Evolutionary conservation across 108 stramenopile species (phyloP), one percentile per base, ranked within the genome.

Genomic region (Halocafeteria seosinensis): DNA sequence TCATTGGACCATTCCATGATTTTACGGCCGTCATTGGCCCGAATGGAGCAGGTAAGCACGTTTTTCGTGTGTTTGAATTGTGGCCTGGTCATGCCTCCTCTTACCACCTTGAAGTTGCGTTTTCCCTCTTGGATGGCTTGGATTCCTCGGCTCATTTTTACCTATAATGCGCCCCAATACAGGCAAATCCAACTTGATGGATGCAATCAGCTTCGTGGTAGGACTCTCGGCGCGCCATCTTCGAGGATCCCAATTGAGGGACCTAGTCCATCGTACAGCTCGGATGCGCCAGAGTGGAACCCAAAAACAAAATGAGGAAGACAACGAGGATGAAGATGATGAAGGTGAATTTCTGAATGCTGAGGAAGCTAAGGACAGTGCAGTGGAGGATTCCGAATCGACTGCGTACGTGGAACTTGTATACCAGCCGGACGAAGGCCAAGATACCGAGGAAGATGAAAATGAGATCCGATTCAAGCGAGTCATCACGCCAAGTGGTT

Each of bases 11-110:
- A 38, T 95, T 97, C 82, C 66, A 73, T 37, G 78, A 85, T 72
- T 97, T 98, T 63, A 92, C 93, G 29, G 88, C 84, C 62, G 84
- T 98, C 68, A 88, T 95, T 61, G 97, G 97, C 11, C 92, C 92
- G 50, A 94, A 94, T 71, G 92, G 92, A n/a, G 69, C 81, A 3
- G 89, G 92, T 13, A 89, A 90, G 69, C 11, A 11, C 53, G n/a
- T n/a, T n/a, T 21, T 21, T 47, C 42, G 42, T 47, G 17, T 47
- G n/a, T 47, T n/a, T n/a, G n/a, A n/a, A n/a, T n/a, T n/a, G n/a
- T n/a, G n/a, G n/a, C n/a, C n/a, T n/a, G n/a, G n/a, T n/a, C n/a
- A n/a, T n/a, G n/a, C n/a, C n/a, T n/a, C n/a, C n/a, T n/a, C n/a
- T n/a, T n/a, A n/a, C n/a, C n/a, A n/a, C n/a, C n/a, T n/a, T n/a